Base-by-base conservation (phyloP, 2,329 filamentous ascomycete genomes). In the Colletotrichum eleusines region DNA sequence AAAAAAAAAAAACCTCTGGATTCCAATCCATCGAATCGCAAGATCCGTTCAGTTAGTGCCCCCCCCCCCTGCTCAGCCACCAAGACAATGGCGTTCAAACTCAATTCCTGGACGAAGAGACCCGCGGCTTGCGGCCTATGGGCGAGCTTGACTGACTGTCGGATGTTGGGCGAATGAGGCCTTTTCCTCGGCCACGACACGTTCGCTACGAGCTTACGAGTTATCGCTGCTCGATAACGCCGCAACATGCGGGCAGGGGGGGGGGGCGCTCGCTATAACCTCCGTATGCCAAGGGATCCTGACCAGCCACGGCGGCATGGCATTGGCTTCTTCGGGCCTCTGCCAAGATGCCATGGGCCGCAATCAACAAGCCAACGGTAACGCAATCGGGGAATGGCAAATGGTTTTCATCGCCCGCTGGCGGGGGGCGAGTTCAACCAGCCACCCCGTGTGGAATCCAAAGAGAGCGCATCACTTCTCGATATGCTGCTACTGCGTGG, bases 281-380 rank as follows among this genome's bases (percentile, higher is more conserved):
- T 40, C n/a, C 7, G 38, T 35, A 20, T 23, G 61, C 50, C 61
- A 64, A 64, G 61, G 50, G 14, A 38, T 46, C 61, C 50, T n/a
- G 26, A 38, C 50, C 28, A 23, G 38, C 31, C 44, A 28, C 16
- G 16, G 28, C 55, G 48, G 48, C 48, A 42, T 63, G 28, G 59
- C 51, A 69, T 69, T 69, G 69, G 69, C 64, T 35, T 55, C 64
- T 35, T 55, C 58, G 44, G 54, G 28, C 28, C 31, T 46, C 31
- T 55, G 64, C 69, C 64, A 69, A 71, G 69, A 40, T 69, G 64
- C 64, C 64, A 71, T 69, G 69, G 23, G 9, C 28, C 46, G 31
- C 16, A 40, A 59, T 63, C 53, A 63, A 54, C 26, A 63, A 23
- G 5, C 69, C 53, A 18, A n/a, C 64, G 46, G 58, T 71, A 69